phyloP scores from a whole-genome alignment of 768 basidiomycete species.

The Tylopilus sp. region DNA sequence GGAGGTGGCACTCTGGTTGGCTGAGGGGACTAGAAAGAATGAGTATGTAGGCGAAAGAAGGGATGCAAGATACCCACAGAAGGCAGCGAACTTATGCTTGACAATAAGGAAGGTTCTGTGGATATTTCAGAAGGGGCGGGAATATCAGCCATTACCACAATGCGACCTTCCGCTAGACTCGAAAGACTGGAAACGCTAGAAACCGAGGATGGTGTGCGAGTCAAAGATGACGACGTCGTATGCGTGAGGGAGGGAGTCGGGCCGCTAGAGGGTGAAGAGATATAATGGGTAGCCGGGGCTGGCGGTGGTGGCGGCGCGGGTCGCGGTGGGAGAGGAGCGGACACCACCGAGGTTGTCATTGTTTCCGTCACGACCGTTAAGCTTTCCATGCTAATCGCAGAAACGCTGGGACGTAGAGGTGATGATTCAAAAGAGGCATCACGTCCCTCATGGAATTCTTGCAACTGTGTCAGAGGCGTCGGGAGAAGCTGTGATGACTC shows the following conservation, averaged over 20 bases:
- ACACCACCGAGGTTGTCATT: conserved; percentile 22
- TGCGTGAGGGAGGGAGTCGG: conserved; percentile 33
- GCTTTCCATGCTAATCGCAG: conserved; percentile 32
- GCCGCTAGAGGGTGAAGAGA: conserved; percentile 33
- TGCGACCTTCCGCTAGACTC: conserved; percentile 32
- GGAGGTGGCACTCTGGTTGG: conserved; percentile 33
- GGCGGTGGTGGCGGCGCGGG: conserved; percentile 4
- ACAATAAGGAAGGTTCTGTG: conserved; percentile 57
- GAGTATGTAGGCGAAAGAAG: neutral
- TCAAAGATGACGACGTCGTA: conserved; percentile 27
- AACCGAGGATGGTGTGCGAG: conserved; percentile 37
- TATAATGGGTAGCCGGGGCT: conserved; percentile 19
- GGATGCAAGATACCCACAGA: conserved; percentile 34
- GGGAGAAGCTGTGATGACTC: conserved; percentile 74
- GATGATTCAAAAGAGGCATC: conserved; percentile 76
- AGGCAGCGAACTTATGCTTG: conserved; percentile 30
- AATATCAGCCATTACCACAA: conserved; percentile 16
- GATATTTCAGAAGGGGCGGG: conserved; percentile 35
- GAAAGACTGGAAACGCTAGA: conserved; percentile 46
- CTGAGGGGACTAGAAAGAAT: conserved; percentile 23
- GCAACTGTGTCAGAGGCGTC: conserved; percentile 57
- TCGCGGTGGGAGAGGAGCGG: conserved; percentile 3
- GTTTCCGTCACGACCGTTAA: conserved; percentile 36
- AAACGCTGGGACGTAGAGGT: conserved; percentile 59
- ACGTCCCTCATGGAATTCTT: conserved; percentile 51